Percentiles rank a stretch among this genome's conserved stretches.
Evolutionary conservation across 1,139 yeast genomes (phyloP).

Genomic region (Yamadazyma kanchanaburiensis): DNA sequence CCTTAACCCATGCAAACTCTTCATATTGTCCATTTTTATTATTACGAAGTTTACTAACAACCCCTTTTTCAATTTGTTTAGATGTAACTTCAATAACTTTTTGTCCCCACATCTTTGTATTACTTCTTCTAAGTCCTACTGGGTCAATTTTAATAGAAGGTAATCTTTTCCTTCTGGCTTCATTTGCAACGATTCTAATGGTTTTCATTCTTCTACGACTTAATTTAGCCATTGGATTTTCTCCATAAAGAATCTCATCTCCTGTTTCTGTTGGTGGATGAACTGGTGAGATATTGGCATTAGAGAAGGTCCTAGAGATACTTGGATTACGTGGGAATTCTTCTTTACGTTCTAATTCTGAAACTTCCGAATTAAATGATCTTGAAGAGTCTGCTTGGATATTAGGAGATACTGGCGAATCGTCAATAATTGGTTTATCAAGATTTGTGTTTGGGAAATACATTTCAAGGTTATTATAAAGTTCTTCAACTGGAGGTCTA

Average conservation of each 20-base stretch:
- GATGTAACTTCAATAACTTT: conserved; percentile 88
- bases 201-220: conserved; percentile 62
- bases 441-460: conserved; percentile 92
- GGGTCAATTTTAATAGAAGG: conserved; percentile 13
- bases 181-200: conserved; percentile 87
- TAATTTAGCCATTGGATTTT: conserved; percentile 24
- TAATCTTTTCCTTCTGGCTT: conserved; percentile 64
- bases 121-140: conserved; percentile 57
- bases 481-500: conserved; percentile 93
- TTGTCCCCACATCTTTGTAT: conserved; percentile 98
- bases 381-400: neutral
- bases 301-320: conserved; percentile 46
- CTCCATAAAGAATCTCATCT: conserved; percentile 34
- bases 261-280: conserved; percentile 20
- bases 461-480: conserved; percentile 84
- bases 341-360: neutral
- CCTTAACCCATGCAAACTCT: conserved; percentile 96
- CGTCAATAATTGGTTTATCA: conserved; percentile 88
- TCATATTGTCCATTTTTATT: conserved; percentile 63
- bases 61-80: conserved; percentile 56
- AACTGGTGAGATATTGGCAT: conserved; percentile 43
- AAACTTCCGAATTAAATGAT: too few relatives aligned
- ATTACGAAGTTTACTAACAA: conserved; percentile 57
- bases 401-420: conserved; percentile 61
- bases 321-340: conserved; percentile 25